phyloP scores from a whole-genome alignment of 371 early-diverging fungal genomes.

The Mortierella sp. region DNA sequence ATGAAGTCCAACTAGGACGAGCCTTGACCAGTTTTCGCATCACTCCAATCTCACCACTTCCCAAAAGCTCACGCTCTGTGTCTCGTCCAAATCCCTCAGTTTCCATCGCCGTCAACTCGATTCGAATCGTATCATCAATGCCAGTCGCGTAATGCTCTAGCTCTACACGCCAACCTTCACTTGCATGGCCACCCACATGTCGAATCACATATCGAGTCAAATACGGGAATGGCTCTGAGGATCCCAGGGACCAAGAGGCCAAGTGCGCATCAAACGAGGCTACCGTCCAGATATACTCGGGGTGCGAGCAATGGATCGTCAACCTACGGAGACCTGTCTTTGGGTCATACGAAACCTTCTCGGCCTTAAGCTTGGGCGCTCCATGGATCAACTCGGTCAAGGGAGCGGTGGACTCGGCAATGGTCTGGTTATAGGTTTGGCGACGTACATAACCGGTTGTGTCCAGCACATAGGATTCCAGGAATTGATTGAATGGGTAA shows the following conservation, averaged over 20 bases:
- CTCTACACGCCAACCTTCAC: slow-evolving; percentile 66
- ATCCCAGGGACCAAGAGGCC: slow-evolving; percentile 69
- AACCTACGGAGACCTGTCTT: slow-evolving; percentile 62
- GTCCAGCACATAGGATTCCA: slow-evolving; percentile 71
- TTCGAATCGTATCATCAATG: slow-evolving; percentile 56
- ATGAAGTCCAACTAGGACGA: slow-evolving; percentile 69
- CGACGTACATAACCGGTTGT: slow-evolving; percentile 60
- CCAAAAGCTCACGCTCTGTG: slow-evolving; percentile 62
- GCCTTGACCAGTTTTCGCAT: slow-evolving; percentile 60
- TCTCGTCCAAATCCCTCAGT: slow-evolving; percentile 63
- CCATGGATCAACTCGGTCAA: slow-evolving; percentile 49
- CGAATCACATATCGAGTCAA: slow-evolving; percentile 68
- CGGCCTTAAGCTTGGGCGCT: slow-evolving; percentile 56
- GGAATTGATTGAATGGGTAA: slow-evolving; percentile 76
- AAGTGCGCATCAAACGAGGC: slow-evolving; percentile 71
- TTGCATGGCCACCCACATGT: slow-evolving; percentile 71
- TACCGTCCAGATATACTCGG: slow-evolving; percentile 75
- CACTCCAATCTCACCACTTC: slow-evolving; percentile 62
- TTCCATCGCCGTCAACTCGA: slow-evolving; percentile 65
- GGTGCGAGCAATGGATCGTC: slow-evolving; percentile 63
- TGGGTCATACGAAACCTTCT: slow-evolving; percentile 62
- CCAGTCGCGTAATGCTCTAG: slow-evolving; percentile 48
- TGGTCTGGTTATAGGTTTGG: slow-evolving; percentile 46
- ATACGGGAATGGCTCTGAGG: slow-evolving; percentile 54
- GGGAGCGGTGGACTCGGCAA: slow-evolving; percentile 39